A percentile compares a stretch with the other conserved stretches of the same genome.
These are phyloP conservation scores for Candida coleopterorum DNA, from an alignment of 805 yeast species.

Conservation along the genomic window DNA sequence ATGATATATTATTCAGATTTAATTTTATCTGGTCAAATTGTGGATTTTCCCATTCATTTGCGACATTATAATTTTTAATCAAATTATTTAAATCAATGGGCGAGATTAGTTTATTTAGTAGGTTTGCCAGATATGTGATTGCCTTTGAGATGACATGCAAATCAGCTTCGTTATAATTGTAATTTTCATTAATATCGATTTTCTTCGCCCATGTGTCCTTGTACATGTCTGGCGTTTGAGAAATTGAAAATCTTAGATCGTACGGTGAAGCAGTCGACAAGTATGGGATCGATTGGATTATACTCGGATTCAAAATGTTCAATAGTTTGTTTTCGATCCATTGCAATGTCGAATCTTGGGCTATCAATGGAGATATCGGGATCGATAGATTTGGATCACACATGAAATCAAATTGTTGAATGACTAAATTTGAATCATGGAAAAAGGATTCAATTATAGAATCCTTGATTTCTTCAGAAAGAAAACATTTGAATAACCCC, in stretches of 20 bases:
- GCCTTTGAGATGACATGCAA: slow-evolving; percentile 24
- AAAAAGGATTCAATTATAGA: slow-evolving; percentile 14
- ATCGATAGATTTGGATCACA: slow-evolving; percentile 33
- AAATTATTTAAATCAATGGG: slow-evolving; percentile 17
- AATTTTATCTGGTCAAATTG: slow-evolving; percentile 4
- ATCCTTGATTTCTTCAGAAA: slow-evolving; percentile 23
- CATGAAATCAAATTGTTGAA: slow-evolving; percentile 17
- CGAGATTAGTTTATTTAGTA: slow-evolving; percentile 16
- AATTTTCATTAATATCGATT: slow-evolving; percentile 48
- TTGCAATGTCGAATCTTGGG: slow-evolving; percentile 47
- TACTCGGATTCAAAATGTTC: slow-evolving; percentile 17
- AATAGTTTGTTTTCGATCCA: slow-evolving; percentile 34
- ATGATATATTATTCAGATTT: slow-evolving; percentile 8
- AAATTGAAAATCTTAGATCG: slow-evolving; percentile 30
- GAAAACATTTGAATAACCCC: slow-evolving; percentile 51
- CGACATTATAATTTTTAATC: slow-evolving; percentile 9
- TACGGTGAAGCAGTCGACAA: slow-evolving; percentile 46
- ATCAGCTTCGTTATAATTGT: slow-evolving; percentile 38
- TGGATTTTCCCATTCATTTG: slow-evolving; percentile 10
- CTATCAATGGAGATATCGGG: slow-evolving; percentile 55
- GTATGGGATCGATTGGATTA: slow-evolving; percentile 52
- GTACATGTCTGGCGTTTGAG: slow-evolving; percentile 24
- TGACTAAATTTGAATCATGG: slow-evolving; percentile 8
- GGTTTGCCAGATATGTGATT: slow-evolving; percentile 18
- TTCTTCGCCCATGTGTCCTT: slow-evolving; percentile 42